A percentile compares a stretch with the other conserved stretches of the same genome.
Conservation (phyloP, 2,329 filamentous ascomycete genomes). For the Aureobasidium leucospermi region DNA sequence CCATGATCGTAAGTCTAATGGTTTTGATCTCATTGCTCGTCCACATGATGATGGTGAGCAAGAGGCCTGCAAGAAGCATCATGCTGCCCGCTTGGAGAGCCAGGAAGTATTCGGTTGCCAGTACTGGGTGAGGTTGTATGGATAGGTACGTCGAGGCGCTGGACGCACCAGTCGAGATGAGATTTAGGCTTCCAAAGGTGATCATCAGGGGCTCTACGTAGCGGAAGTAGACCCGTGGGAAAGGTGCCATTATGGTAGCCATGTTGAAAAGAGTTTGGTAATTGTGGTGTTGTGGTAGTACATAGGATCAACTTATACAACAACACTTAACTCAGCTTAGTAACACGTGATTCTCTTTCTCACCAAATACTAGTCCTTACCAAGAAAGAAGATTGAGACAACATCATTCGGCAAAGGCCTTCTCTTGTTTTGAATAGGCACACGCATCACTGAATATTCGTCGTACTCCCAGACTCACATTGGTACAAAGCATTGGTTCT, state of each 20-base stretch:
- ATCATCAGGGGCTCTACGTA: conserved; percentile 5
- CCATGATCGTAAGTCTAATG: conserved; percentile 4
- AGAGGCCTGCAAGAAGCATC: not conserved
- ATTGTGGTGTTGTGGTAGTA: not conserved
- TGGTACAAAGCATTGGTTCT: too few species aligned
- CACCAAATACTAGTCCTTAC: too few species aligned
- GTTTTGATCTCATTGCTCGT: conserved; percentile 2
- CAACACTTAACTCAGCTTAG: not conserved
- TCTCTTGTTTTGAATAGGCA: too few species aligned
- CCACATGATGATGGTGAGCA: conserved; percentile 8
- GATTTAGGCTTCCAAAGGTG: conserved; percentile 1
- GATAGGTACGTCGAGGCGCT: conserved; percentile 8
- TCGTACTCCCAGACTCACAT: too few species aligned
- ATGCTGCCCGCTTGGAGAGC: conserved; percentile 6
- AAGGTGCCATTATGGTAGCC: conserved; percentile 1
- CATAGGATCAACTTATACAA: not conserved
- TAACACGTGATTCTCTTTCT: not conserved
- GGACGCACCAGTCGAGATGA: conserved; percentile 1
- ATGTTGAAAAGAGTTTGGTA: not conserved
- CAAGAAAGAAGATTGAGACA: too few species aligned
- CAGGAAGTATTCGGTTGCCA: conserved; percentile 1
- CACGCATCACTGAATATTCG: too few species aligned
- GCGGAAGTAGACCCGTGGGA: conserved; percentile 4
- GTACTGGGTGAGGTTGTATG: not conserved
- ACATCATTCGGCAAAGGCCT: too few species aligned